These are phyloP conservation scores for Leishmania braziliensis DNA, from an alignment of 208 protist species.

Conservation along the genomic window DNA sequence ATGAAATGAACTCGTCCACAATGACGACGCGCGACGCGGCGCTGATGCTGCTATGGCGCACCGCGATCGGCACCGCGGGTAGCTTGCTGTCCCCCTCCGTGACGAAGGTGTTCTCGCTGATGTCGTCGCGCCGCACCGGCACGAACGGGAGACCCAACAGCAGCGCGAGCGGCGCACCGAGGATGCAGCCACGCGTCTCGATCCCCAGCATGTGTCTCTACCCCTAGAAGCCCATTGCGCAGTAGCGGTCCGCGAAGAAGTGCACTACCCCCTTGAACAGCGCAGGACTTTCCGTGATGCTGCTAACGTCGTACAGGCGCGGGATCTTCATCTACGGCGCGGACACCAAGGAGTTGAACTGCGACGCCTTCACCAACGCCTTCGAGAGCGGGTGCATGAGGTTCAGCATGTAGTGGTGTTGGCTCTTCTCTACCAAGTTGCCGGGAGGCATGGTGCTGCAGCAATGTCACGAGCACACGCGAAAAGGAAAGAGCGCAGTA, in stretches of 20 bases:
- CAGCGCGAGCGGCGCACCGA: slow-evolving; percentile 79
- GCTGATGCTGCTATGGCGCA: slow-evolving; percentile 69
- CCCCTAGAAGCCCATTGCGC: slow-evolving; percentile 45
- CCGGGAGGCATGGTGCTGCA: background rate
- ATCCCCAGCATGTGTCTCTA: slow-evolving; percentile 80
- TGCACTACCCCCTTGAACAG: slow-evolving; percentile 69
- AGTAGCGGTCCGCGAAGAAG: slow-evolving; percentile 71
- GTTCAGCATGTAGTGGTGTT: slow-evolving; percentile 52
- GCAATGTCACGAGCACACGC: background rate
- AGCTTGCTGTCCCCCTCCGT: slow-evolving; percentile 42
- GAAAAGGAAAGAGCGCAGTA: background rate
- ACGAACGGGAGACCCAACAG: slow-evolving; percentile 82
- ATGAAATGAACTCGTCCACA: slow-evolving; percentile 91
- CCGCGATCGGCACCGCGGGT: slow-evolving; percentile 33
- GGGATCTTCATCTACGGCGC: slow-evolving; percentile 8
- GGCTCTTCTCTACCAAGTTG: slow-evolving; percentile 27
- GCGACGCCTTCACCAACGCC: slow-evolving; percentile 21
- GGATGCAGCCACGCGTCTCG: slow-evolving; percentile 78
- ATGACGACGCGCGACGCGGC: slow-evolving; percentile 68
- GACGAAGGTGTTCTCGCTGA: slow-evolving; percentile 33
- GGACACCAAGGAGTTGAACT: slow-evolving; percentile 18
- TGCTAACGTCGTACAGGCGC: slow-evolving; percentile 84
- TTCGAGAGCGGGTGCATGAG: slow-evolving; percentile 35
- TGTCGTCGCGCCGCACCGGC: slow-evolving; percentile 52
- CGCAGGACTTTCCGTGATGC: slow-evolving; percentile 73